These are phyloP conservation scores for Penicillium alfredii DNA, from an alignment of 495 filamentous ascomycete genomes.

Conservation along the genomic window DNA sequence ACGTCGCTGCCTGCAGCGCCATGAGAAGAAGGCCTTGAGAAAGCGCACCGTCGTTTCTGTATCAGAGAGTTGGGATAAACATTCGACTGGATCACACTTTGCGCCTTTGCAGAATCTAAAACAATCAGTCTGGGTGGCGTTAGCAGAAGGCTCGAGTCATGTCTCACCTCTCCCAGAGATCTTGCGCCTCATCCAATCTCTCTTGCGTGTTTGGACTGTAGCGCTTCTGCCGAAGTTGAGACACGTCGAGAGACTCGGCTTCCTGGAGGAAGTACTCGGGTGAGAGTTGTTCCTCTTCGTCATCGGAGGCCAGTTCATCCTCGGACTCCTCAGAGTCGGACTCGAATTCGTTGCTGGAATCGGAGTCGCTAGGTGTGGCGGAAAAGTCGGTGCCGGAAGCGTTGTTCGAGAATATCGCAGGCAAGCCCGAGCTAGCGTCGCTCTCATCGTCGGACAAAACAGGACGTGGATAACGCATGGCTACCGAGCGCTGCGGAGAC, in stretches of 20 bases:
- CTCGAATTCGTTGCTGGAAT: conserved; percentile 12
- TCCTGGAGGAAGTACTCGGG: conserved; percentile 19
- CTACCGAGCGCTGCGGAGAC: conserved; percentile 1
- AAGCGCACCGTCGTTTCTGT: conserved; percentile 26
- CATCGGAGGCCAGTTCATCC: conserved; percentile 19
- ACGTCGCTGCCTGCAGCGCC: conserved; percentile 22
- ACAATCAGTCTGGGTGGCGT: conserved; percentile 6
- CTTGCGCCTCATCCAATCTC: conserved; percentile 18
- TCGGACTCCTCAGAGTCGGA: conserved; percentile 16
- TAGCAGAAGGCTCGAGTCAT: conserved; percentile 1
- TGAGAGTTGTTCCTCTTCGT: conserved; percentile 24
- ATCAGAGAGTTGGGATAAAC: conserved; percentile 21
- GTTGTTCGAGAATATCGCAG: conserved; percentile 9
- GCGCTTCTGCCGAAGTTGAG: conserved; percentile 23
- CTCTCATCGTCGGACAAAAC: conserved; percentile 8
- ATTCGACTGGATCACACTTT: conserved; percentile 17
- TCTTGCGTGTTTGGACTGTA: conserved; percentile 24
- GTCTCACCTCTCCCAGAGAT: conserved; percentile 25
- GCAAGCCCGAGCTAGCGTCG: conserved; percentile 8
- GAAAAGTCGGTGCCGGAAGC: conserved; percentile 10
- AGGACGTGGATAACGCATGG: conserved; percentile 4
- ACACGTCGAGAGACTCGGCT: conserved; percentile 24
- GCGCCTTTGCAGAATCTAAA: conserved; percentile 17
- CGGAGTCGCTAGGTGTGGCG: conserved; percentile 6
- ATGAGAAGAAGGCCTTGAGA: conserved; percentile 28